Evolutionary conservation across 495 filamentous ascomycete species (phyloP).

Genomic region (Platismatia glauca): DNA sequence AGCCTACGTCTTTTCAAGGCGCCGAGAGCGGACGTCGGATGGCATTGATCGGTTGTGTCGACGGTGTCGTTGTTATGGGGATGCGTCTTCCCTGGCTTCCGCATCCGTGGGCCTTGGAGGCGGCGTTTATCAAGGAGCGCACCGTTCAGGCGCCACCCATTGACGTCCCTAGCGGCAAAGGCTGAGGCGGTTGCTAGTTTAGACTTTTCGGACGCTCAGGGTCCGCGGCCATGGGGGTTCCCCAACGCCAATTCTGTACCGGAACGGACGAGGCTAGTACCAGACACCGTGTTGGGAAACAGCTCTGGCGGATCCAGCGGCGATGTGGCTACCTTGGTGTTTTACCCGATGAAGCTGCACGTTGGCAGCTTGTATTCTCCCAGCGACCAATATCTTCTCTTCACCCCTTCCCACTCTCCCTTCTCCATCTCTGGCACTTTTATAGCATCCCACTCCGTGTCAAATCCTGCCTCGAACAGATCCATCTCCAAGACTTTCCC

Average conservation of each 20-base stretch:
- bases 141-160: not conserved
- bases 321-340: not conserved
- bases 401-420: slow-evolving; percentile 74
- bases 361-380: slow-evolving; percentile 63
- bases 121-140: not conserved
- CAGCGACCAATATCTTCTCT: slow-evolving; percentile 79
- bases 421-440: slow-evolving; percentile 52
- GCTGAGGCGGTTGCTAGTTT: not conserved
- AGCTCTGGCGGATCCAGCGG: not conserved
- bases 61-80: not conserved
- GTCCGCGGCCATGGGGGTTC: no score
- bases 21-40: not conserved
- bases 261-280: not conserved
- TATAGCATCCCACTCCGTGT: slow-evolving; percentile 76
- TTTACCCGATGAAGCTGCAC: slow-evolving; percentile 21
- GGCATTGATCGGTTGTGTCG: not conserved
- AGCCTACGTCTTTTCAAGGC: not conserved
- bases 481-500: slow-evolving; percentile 88
- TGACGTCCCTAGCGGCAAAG: not conserved
- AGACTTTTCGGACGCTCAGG: no score
- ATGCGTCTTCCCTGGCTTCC: not conserved
- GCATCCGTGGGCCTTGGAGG: not conserved
- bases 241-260: not conserved
- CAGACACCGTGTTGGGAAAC: not conserved
- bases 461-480: slow-evolving; percentile 80